phyloP scores from a whole-genome alignment of 345 rosid species.

The Hirschfeldia incana region DNA sequence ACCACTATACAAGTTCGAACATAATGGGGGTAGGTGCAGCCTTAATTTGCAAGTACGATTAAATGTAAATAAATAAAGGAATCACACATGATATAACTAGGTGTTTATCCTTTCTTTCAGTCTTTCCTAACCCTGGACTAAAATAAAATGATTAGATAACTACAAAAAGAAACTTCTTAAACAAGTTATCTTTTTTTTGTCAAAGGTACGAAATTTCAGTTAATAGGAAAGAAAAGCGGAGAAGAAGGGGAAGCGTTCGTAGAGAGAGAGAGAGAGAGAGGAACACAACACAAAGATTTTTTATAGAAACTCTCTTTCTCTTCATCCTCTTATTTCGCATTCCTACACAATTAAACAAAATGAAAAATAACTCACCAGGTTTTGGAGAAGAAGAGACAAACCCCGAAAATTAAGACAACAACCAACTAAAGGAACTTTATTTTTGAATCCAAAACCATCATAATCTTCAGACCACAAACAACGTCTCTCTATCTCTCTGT shows the following conservation, averaged over 20 bases:
- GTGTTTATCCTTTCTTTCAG: neutral
- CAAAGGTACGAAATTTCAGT: neutral
- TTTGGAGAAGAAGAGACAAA: neutral
- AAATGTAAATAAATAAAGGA: neutral
- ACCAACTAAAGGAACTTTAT: neutral
- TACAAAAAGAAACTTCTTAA: neutral
- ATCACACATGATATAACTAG: neutral
- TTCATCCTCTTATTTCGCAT: slow-evolving; percentile 17
- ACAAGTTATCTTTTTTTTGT: neutral
- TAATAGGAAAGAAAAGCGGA: slow-evolving; percentile 21
- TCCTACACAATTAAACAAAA: slow-evolving; percentile 10
- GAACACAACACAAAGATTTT: neutral
- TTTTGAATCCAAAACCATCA: neutral
- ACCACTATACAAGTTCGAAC: neutral
- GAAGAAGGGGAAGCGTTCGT: slow-evolving; percentile 36
- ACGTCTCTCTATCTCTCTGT: neutral
- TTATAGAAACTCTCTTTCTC: slow-evolving; percentile 21
- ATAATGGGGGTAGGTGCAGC: neutral
- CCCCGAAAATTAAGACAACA: neutral
- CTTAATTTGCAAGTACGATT: no score
- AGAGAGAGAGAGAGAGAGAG: neutral
- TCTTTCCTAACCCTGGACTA: neutral
- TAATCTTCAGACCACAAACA: neutral
- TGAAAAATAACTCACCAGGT: neutral
- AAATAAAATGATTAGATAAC: neutral